Conservation (phyloP, 2,329 filamentous ascomycete species). For the Exophiala mesophila region DNA sequence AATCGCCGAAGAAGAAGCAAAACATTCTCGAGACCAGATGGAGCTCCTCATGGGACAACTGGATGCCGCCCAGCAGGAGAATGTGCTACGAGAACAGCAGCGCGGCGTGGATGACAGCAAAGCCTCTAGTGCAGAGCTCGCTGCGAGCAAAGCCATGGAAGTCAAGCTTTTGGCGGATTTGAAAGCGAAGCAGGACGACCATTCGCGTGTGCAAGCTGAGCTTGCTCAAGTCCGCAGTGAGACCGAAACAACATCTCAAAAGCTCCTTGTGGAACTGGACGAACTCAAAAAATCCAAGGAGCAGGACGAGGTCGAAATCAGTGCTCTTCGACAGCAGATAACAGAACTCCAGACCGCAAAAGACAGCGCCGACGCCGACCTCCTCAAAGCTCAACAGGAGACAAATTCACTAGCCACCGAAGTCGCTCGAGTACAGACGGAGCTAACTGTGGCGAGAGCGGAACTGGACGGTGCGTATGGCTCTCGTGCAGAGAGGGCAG, state of each 20-base stretch:
- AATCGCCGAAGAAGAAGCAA: constrained; percentile 43
- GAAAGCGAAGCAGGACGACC: constrained; percentile 28
- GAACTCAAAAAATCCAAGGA: constrained; percentile 12
- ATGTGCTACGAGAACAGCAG: constrained; percentile 33
- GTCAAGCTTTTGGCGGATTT: constrained; percentile 17
- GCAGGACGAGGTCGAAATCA: constrained; percentile 26
- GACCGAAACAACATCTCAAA: constrained; percentile 17
- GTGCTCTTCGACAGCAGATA: constrained; percentile 23
- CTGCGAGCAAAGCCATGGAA: constrained; percentile 20
- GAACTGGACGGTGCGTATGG: constrained; percentile 96
- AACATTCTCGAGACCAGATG: constrained; percentile 38
- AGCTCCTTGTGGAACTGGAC: constrained; percentile 8
- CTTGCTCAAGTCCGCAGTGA: constrained; percentile 20
- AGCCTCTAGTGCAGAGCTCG: constrained; percentile 21
- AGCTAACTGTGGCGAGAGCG: constrained; percentile 84
- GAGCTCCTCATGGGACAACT: constrained; percentile 41
- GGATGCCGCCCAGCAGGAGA: constrained; percentile 36
- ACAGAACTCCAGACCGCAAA: constrained; percentile 28
- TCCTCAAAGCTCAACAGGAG: constrained; percentile 44
- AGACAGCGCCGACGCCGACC: constrained; percentile 34
- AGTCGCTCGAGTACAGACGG: constrained; percentile 62
- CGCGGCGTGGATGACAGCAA: constrained; percentile 30
- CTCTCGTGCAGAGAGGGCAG: constrained; percentile 61
- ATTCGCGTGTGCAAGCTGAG: constrained; percentile 28
- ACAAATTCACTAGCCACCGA: constrained; percentile 55